Conservation (phyloP, 495 filamentous ascomycete species). For the Penicillium atrosanguineum region DNA sequence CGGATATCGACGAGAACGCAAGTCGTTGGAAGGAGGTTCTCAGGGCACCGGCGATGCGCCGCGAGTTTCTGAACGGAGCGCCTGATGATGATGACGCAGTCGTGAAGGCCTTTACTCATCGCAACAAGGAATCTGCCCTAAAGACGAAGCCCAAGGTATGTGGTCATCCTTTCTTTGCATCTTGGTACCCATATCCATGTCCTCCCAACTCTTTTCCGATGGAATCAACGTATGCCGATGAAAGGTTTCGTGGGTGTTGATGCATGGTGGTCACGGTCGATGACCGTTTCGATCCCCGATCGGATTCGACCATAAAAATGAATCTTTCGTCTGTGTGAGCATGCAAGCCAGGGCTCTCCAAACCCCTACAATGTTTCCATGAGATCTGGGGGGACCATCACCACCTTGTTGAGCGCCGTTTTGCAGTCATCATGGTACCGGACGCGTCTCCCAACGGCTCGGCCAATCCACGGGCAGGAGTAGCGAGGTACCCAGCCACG, state of each 20-base stretch:
- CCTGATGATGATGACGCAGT: constrained; percentile 55
- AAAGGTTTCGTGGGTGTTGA: neutral
- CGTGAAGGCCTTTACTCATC: constrained; percentile 63
- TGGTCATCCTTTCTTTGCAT: constrained; percentile 2
- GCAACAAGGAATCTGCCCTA: constrained; percentile 68
- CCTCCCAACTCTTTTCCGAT: neutral
- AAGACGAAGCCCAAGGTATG: constrained; percentile 84
- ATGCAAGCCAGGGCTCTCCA: neutral
- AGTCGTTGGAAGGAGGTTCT: constrained; percentile 64
- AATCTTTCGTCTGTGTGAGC: neutral
- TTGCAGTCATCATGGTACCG: neutral
- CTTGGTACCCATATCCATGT: neutral
- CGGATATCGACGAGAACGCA: constrained; percentile 69
- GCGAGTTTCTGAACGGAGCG: constrained; percentile 59
- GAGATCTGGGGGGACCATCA: neutral
- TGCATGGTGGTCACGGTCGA: neutral
- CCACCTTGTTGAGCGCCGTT: neutral
- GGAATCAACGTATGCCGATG: neutral
- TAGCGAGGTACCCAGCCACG: neutral
- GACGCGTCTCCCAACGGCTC: neutral
- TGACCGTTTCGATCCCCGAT: neutral
- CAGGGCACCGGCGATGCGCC: constrained; percentile 52
- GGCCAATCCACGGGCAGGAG: neutral
- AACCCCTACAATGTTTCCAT: neutral
- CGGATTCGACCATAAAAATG: neutral